Conservation (phyloP, 192 early-diverging fungal genomes). For the Thamnidium elegans region DNA sequence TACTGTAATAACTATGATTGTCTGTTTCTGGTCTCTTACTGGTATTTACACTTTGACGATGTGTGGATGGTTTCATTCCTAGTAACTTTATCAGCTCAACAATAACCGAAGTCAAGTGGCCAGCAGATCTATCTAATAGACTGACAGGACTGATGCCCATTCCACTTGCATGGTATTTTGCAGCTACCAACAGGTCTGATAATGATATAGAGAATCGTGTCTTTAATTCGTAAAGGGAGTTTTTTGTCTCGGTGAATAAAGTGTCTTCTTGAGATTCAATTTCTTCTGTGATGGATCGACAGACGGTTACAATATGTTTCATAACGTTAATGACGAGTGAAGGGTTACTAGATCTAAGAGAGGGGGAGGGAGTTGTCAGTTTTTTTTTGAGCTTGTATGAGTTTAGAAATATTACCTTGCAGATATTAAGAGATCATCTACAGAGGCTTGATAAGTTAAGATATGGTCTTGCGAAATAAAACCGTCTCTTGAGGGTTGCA, state of each 20-base stretch:
- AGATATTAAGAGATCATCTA: conserved; percentile 73
- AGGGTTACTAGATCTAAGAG: conserved; percentile 62
- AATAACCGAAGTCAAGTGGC: conserved; percentile 75
- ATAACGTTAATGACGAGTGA: conserved; percentile 73
- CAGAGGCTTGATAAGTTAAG: conserved; percentile 71
- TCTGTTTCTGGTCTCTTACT: too few relatives aligned
- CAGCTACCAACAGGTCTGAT: conserved; percentile 64
- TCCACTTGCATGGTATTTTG: conserved; percentile 75
- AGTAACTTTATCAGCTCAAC: conserved; percentile 68
- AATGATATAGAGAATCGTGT: conserved; percentile 59
- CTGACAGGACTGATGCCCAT: conserved; percentile 63
- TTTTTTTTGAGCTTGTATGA: background rate
- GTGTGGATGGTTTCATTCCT: conserved; percentile 25
- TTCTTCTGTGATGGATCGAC: conserved; percentile 83
- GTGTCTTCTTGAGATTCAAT: conserved; percentile 55
- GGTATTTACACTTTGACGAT: too few relatives aligned
- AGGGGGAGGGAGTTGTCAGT: too few relatives aligned
- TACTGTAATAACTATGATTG: too few relatives aligned
- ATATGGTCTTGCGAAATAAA: conserved; percentile 67
- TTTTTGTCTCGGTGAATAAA: conserved; percentile 48
- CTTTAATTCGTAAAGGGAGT: conserved; percentile 56
- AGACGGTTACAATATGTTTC: conserved; percentile 75
- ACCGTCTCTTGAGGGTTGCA: conserved; percentile 49
- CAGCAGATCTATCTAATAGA: conserved; percentile 76
- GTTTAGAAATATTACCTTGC: conserved; percentile 50